A percentile compares a stretch with the other conserved stretches of the same genome.
phyloP scores from a whole-genome alignment of 2,329 filamentous ascomycete species.

The Pezicula radicicola region DNA sequence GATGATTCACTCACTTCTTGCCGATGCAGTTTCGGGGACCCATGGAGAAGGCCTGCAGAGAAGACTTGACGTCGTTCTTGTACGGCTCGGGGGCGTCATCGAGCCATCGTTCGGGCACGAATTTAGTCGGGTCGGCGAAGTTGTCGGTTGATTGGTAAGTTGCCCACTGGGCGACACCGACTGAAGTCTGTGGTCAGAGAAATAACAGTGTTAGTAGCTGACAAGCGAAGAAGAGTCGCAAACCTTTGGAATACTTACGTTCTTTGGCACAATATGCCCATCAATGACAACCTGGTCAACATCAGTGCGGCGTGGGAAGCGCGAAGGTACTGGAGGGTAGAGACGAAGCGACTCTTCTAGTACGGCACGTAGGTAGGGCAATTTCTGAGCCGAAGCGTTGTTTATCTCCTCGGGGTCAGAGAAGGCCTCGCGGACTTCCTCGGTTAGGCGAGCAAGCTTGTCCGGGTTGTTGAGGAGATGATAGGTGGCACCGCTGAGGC shows the following conservation, averaged over 20 bases:
- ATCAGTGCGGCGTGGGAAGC: slow-evolving; percentile 1
- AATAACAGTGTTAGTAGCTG: neutral
- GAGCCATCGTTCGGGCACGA: slow-evolving; percentile 35
- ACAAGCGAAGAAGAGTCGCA: neutral
- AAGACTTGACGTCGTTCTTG: neutral
- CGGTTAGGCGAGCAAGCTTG: neutral
- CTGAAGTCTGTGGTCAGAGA: slow-evolving; percentile 8
- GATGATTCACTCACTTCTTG: neutral
- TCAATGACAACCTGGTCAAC: neutral
- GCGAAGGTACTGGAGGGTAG: slow-evolving; percentile 1
- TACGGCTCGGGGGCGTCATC: neutral
- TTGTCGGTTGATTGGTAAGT: neutral
- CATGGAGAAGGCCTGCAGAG: neutral
- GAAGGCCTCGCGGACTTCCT: slow-evolving; percentile 4
- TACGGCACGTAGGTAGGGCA: slow-evolving; percentile 31
- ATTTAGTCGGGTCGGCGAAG: slow-evolving; percentile 26
- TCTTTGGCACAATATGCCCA: neutral
- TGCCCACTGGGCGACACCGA: slow-evolving; percentile 9
- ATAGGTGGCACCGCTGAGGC: slow-evolving; percentile 4
- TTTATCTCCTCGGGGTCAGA: neutral
- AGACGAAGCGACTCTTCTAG: slow-evolving; percentile 21
- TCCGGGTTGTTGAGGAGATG: slow-evolving; percentile 1
- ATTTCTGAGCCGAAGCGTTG: neutral
- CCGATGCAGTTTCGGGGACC: slow-evolving; percentile 5
- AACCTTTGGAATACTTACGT: neutral